phyloP scores from a whole-genome alignment of 306 rosid species.

The Acacia crassicarpa region DNA sequence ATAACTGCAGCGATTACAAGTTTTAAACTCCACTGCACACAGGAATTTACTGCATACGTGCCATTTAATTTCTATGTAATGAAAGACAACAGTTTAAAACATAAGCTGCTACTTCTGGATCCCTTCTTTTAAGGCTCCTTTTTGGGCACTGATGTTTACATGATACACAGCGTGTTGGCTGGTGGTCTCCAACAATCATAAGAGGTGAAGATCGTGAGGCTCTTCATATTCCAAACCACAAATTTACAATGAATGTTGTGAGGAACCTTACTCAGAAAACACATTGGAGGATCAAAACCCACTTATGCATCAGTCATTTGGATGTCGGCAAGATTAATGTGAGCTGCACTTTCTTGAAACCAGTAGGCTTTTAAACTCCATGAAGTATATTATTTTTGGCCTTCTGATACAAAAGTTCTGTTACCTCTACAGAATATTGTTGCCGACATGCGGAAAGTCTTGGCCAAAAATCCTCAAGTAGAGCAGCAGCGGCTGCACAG shows the following conservation, averaged over 20 bases:
- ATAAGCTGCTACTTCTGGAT: background rate
- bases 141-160: background rate
- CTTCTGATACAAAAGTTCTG: slow-evolving; percentile 15
- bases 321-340: slow-evolving; percentile 88
- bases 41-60: background rate
- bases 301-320: slow-evolving; percentile 89
- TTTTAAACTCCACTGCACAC: background rate
- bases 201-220: slow-evolving; percentile 99
- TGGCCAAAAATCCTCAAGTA: slow-evolving; percentile 94
- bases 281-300: slow-evolving; percentile 97
- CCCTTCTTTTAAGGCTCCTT: background rate
- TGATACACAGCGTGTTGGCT: background rate
- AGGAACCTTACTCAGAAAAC: slow-evolving; percentile 90
- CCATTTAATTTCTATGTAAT: background rate
- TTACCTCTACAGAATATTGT: slow-evolving; percentile 73
- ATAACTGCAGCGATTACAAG: background rate
- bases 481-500: slow-evolving; percentile 95
- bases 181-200: slow-evolving; percentile 36
- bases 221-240: slow-evolving; percentile 95
- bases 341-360: slow-evolving; percentile 34
- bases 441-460: slow-evolving; percentile 95
- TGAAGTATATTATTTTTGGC: slow-evolving; percentile 19
- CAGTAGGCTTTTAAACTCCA: slow-evolving; percentile 11
- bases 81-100: background rate
- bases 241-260: slow-evolving; percentile 87